Percentiles rank a stretch among this genome's conserved stretches.
Evolutionary conservation across 139 green algal genomes (phyloP).

Genomic region (Limnomonas spitsbergensis): DNA sequence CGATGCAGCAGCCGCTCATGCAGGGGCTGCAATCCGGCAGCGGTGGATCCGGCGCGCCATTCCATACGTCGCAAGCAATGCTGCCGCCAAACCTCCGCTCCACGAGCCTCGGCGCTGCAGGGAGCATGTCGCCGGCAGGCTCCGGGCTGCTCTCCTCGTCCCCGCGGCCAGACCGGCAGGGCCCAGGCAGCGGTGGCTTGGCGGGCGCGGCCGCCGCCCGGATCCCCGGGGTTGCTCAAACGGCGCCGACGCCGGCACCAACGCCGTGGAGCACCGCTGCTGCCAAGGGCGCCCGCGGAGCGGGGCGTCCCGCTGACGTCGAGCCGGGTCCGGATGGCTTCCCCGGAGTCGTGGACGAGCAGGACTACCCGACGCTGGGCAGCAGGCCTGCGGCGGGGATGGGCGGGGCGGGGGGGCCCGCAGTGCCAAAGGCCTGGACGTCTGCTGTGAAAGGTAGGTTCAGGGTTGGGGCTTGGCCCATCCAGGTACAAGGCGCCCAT

Average conservation of each 20-base stretch:
- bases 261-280: neutral
- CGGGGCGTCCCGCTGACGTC: neutral
- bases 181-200: neutral
- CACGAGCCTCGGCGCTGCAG: no score
- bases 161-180: no score
- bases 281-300: neutral
- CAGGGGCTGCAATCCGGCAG: no score
- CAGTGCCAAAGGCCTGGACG: no score
- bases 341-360: neutral
- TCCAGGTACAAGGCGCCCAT: slow-evolving; percentile 5
- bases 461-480: neutral
- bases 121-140: no score
- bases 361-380: slow-evolving; percentile 12
- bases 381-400: neutral
- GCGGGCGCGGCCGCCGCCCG: neutral
- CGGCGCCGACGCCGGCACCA: neutral
- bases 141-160: no score
- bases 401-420: neutral
- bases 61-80: no score
- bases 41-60: no score
- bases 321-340: slow-evolving; percentile 1
- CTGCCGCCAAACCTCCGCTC: no score
- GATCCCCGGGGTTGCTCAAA: neutral
- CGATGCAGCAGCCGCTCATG: no score
- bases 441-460: neutral